Base-by-base conservation (phyloP, 2,329 filamentous ascomycete species). In the Aaosphaeria arxii region DNA sequence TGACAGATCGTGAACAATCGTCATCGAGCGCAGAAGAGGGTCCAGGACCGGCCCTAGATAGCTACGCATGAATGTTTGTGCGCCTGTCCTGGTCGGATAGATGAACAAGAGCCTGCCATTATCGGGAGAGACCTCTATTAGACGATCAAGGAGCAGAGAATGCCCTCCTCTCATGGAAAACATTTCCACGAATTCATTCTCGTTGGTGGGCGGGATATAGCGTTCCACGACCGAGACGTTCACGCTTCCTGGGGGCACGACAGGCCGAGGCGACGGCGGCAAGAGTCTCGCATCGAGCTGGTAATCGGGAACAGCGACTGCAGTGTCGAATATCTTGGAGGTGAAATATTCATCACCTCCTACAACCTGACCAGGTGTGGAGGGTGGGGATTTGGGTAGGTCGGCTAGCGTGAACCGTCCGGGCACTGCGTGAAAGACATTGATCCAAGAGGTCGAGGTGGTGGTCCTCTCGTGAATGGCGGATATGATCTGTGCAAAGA, bases 391-490 rank as follows among this genome's bases (percentile, higher is more conserved):
- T 30, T 77, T 80, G 6, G 83, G 83, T 4, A 86, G 73, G 54
- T 84, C 82, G 17, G 77, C 76, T 33, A 86, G 74, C 47, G 77
- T 84, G 67, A 84, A 85, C 45, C 79, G 78, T 38, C 80, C 79
- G 7, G 81, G 82, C 1, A 85, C 79, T 1, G 82, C 83, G 58
- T 86, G 82, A 46, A 82, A 83, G 43, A 86, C 78, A 50, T 83
- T 84, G 65, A 85, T 83, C 71, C 82, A 85, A 2, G 77, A 76
- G 0, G 77, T 81, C 11, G 76, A 73, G 43, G 72, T 75, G 28
- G 77, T 73, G 9, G 79, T 75, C 24, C 73, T 73, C 35, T 75
- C 70, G 59, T 84, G 81, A 1, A 86, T 75, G 4, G 75, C 73
- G 48, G 77, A 72, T 46, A 85, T 77, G 30, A 85, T 71, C 13